Evolutionary conservation across 2,329 filamentous ascomycete genomes (phyloP), one percentile per base, ranked within the genome.

Genomic region (Colletotrichum scovillei): DNA sequence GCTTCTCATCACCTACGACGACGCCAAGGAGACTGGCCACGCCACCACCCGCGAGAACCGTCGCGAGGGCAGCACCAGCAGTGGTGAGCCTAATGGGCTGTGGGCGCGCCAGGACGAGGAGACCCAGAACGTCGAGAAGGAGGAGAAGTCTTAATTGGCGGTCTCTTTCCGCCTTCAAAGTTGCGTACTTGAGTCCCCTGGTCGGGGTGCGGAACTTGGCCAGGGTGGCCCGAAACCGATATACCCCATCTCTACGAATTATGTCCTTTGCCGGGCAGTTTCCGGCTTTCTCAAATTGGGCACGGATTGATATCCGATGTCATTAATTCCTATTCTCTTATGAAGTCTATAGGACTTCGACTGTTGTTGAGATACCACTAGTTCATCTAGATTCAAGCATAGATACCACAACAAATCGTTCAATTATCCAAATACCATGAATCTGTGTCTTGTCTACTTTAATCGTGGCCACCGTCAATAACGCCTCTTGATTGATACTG

Each of bases 1-100:
- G 79, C 79, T 90, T 56, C 84, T 91, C 56, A 86, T 89, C 53
- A 77, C 83, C 3, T 81, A 86, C 62, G 83, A 85, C 24, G 82
- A 85, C 65, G 79, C 78, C 12, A 83, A 84, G 12, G 86, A 87
- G 74, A 81, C 83, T 74, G 55, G 75, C 6, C 63, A 67, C 59
- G 67, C 56, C 2, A 73, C 67, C 28, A 73, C 71, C 67, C 71
- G 71, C 60, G 71, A 73, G 67, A 65, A 70, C 62, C 71, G 56
- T 16, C 59, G 60, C 49, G 71, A 73, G n/a, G 67, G 67, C 56
- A 73, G 71, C 60, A 70, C 58, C 56, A 63, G 71, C 71, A 65
- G 63, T 52, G 55, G 63, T 16, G 60, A 63, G 71, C 32, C 24
- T 16, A 60, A 42, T 56, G 71, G 71, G 32, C 19, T 73, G 28